These are phyloP conservation scores for Rhododendron simsii DNA, from an alignment of 148 eudicot genomes.

Conservation along the genomic window DNA sequence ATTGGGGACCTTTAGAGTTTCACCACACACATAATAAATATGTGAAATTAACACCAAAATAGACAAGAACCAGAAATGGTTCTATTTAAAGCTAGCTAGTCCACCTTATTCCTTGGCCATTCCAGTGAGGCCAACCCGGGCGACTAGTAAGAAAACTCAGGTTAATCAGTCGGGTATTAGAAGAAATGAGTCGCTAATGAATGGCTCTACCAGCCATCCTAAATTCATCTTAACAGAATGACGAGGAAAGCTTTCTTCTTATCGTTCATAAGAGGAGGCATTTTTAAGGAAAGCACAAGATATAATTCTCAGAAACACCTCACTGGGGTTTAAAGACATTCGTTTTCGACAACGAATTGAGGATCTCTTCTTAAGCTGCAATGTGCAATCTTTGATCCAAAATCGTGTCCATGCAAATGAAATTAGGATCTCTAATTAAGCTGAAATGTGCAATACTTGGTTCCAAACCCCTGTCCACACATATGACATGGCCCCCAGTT, in stretches of 20 bases:
- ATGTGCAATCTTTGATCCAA: neutral
- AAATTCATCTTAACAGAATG: neutral
- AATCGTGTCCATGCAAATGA: neutral
- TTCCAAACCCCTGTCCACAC: neutral
- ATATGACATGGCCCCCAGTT: neutral
- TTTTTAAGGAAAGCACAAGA: neutral
- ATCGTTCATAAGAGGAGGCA: neutral
- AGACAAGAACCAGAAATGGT: no score
- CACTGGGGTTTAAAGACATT: neutral
- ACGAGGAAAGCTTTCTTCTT: neutral
- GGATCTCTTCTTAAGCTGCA: neutral
- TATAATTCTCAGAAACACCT: neutral
- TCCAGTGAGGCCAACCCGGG: no score
- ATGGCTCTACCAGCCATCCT: neutral
- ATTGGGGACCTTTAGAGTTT: no score
- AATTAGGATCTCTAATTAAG: neutral
- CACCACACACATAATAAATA: no score
- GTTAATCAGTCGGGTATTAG: no score
- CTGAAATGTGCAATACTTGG: neutral
- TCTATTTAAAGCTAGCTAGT: no score
- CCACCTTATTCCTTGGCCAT: no score
- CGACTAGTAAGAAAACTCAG: no score
- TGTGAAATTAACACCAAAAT: no score
- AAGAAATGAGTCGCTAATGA: neutral
- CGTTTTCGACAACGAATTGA: neutral